These are phyloP conservation scores for Aspergillus carbonarius DNA, from an alignment of 2,329 filamentous ascomycete genomes.

Conservation along the genomic window DNA sequence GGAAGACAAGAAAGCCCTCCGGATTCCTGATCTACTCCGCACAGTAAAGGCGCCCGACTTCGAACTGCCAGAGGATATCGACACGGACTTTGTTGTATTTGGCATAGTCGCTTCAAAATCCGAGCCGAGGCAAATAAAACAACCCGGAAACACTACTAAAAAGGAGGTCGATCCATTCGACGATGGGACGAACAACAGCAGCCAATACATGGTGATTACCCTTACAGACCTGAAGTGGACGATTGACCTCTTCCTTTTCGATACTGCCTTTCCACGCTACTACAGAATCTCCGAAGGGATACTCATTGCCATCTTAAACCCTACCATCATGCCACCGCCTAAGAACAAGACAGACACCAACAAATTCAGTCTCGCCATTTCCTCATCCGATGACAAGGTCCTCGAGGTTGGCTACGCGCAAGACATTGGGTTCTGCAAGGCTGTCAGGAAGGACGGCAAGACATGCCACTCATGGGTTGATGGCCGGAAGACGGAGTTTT, in stretches of 20 bases:
- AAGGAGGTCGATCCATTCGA: conserved; percentile 49
- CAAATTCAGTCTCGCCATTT: conserved; percentile 80
- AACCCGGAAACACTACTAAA: conserved; percentile 36
- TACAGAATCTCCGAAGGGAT: conserved; percentile 95
- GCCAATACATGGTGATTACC: conserved; percentile 90
- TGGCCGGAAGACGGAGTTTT: conserved; percentile 80
- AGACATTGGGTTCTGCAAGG: conserved; percentile 86
- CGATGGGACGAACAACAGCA: conserved; percentile 57
- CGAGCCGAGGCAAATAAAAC: conserved; percentile 65
- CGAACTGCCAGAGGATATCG: conserved; percentile 71
- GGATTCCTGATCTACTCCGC: conserved; percentile 76
- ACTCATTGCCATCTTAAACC: conserved; percentile 87
- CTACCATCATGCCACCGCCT: conserved; percentile 83
- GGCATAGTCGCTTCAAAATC: conserved; percentile 88
- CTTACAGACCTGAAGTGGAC: conserved; percentile 89
- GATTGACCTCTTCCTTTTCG: conserved; percentile 88
- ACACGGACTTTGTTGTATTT: conserved; percentile 86
- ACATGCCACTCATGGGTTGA: conserved; percentile 84
- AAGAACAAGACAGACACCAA: conserved; percentile 73
- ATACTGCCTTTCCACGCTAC: conserved; percentile 83
- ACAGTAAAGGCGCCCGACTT: conserved; percentile 81
- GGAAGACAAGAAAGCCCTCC: conserved; percentile 71
- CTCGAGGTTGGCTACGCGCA: conserved; percentile 82
- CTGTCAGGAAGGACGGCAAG: conserved; percentile 78
- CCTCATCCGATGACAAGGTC: conserved; percentile 81